Evolutionary conservation across 2,329 filamentous ascomycete genomes (phyloP).

Genomic region (Scortechinia acanthostroma): DNA sequence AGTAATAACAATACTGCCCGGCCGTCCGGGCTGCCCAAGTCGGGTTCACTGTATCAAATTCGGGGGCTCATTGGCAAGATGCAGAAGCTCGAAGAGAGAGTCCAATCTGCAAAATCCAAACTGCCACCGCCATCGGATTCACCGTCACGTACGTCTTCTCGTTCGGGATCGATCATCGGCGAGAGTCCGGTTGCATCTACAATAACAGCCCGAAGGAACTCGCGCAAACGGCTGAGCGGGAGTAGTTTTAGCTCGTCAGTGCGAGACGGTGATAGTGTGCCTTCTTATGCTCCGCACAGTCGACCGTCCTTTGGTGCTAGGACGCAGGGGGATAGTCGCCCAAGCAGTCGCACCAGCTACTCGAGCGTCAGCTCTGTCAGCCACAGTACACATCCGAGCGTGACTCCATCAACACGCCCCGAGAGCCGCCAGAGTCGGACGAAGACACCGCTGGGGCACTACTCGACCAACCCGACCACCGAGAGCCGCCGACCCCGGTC

Average conservation of each 20-base stretch:
- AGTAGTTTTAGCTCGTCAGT: slow-evolving; percentile 27
- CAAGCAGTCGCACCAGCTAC: slow-evolving; percentile 66
- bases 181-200: slow-evolving; percentile 6
- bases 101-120: slow-evolving; percentile 85
- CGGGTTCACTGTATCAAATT: slow-evolving; percentile 80
- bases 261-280: slow-evolving; percentile 21
- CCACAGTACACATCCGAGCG: slow-evolving; percentile 22
- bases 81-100: slow-evolving; percentile 88
- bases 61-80: slow-evolving; percentile 91
- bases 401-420: slow-evolving; percentile 40
- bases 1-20: neutral
- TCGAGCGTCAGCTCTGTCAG: slow-evolving; percentile 32
- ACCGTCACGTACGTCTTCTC: slow-evolving; percentile 7
- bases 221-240: slow-evolving; percentile 27
- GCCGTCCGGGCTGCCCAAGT: slow-evolving; percentile 32
- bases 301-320: slow-evolving; percentile 38
- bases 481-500: slow-evolving; percentile 57
- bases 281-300: slow-evolving; percentile 20
- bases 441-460: slow-evolving; percentile 56
- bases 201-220: slow-evolving; percentile 17
- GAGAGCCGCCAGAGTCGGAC: slow-evolving; percentile 58
- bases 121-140: slow-evolving; percentile 61
- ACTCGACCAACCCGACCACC: slow-evolving; percentile 34
- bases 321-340: slow-evolving; percentile 45
- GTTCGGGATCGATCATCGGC: slow-evolving; percentile 6